phyloP scores from a whole-genome alignment of 305 asterid genomes.

The Andrographis paniculata region DNA sequence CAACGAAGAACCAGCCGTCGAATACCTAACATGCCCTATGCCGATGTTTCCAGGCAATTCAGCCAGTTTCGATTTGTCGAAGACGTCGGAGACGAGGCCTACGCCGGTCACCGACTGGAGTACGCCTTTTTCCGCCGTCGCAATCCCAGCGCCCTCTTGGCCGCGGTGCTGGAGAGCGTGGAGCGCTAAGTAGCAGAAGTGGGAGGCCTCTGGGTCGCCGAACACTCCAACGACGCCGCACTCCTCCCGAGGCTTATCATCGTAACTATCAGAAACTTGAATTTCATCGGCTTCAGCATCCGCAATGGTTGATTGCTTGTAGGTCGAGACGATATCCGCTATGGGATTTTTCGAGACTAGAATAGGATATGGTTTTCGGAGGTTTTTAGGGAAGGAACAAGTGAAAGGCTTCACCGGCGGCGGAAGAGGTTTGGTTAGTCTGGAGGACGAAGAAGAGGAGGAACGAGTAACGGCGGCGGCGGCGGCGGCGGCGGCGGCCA shows the following conservation, averaged over 20 bases:
- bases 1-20: conserved; percentile 95
- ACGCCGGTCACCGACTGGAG: conserved; percentile 75
- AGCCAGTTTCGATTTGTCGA: conserved; percentile 56
- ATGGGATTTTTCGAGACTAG: conserved; percentile 40
- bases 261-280: conserved; percentile 24
- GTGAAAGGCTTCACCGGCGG: conserved; percentile 24
- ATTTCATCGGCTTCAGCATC: not conserved
- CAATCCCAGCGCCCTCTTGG: conserved; percentile 93
- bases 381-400: conserved; percentile 13
- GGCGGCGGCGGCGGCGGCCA: conserved; percentile 48
- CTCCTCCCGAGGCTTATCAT: conserved; percentile 79
- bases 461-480: conserved; percentile 27
- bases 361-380: conserved; percentile 20
- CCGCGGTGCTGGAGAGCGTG: conserved; percentile 97
- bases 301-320: not conserved
- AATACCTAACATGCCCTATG: conserved; percentile 87
- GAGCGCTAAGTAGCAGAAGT: conserved; percentile 67
- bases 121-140: conserved; percentile 55
- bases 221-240: conserved; percentile 89
- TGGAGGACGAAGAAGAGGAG: conserved; percentile 19
- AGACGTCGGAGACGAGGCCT: conserved; percentile 79
- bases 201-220: conserved; percentile 84
- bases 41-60: conserved; percentile 67
- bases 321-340: conserved; percentile 27
- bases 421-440: conserved; percentile 23